Conservation (phyloP, 1,139 yeast species). For the Sugiyamaella pinicola region DNA sequence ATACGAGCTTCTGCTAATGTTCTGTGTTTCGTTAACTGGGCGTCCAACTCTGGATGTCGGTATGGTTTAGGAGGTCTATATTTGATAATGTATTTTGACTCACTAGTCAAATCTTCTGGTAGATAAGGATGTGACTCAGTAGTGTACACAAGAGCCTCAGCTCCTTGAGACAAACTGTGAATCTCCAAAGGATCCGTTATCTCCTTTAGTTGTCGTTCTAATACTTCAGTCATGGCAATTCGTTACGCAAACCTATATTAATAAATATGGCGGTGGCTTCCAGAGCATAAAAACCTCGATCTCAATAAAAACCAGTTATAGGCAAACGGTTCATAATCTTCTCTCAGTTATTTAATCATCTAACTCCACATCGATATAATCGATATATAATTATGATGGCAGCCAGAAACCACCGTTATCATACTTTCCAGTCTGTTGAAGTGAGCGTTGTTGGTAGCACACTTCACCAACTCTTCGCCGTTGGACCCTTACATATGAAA, state of each 20-base stretch:
- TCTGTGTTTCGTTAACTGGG: constrained; percentile 71
- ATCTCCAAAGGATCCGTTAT: constrained; percentile 52
- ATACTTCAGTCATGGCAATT: constrained; percentile 25
- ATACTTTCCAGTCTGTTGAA: no score
- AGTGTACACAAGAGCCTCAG: constrained; percentile 82
- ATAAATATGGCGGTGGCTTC: background rate
- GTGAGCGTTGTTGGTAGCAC: background rate
- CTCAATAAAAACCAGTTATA: background rate
- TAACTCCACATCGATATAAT: background rate
- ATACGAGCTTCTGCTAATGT: constrained; percentile 85
- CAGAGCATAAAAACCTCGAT: background rate
- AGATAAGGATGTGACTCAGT: constrained; percentile 71
- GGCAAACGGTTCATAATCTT: no score
- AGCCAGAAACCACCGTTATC: no score
- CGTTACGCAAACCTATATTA: no score
- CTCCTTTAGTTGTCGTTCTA: constrained; percentile 45
- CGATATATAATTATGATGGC: no score
- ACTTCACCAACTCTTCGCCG: background rate
- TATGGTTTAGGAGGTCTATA: constrained; percentile 88
- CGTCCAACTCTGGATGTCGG: constrained; percentile 83
- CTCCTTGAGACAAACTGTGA: constrained; percentile 71
- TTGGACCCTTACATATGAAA: background rate
- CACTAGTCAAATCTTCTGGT: constrained; percentile 33
- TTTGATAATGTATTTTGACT: constrained; percentile 61
- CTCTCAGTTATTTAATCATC: no score